These are phyloP conservation scores for Parsonsia alboflavescens DNA, from an alignment of 257 asterid genomes.

Conservation along the genomic window DNA sequence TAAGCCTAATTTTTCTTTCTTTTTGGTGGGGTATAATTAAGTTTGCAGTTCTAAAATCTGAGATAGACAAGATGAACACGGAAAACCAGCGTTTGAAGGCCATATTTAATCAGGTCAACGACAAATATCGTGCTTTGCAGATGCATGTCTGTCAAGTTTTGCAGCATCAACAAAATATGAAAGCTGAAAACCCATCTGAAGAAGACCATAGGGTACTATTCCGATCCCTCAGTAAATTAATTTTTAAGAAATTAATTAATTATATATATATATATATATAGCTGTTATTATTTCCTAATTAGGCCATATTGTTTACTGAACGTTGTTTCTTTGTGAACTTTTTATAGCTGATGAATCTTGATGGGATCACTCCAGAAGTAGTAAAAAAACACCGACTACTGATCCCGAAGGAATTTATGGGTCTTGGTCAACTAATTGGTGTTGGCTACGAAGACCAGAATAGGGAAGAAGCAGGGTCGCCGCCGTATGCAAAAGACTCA, in stretches of 20 bases:
- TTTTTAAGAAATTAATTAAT: no score
- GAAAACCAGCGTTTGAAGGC: conserved; percentile 37
- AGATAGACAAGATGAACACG: conserved; percentile 32
- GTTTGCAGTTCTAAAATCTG: conserved; percentile 29
- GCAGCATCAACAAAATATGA: conserved; percentile 21
- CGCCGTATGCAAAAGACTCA: conserved; percentile 13
- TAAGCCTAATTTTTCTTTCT: no score
- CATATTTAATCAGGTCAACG: conserved; percentile 27
- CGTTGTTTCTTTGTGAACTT: not conserved
- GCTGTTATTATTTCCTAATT: not conserved
- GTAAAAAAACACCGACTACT: not conserved
- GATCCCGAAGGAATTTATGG: conserved; percentile 4
- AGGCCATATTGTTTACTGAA: not conserved
- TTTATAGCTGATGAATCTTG: not conserved
- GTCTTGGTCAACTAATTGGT: not conserved
- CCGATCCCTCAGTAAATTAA: no score
- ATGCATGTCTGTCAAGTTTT: conserved; percentile 26
- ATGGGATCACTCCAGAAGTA: not conserved
- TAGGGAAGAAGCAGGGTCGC: conserved; percentile 22
- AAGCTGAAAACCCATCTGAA: conserved; percentile 7
- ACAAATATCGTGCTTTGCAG: conserved; percentile 27
- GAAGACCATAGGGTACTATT: conserved; percentile 24
- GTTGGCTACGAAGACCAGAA: conserved; percentile 8
- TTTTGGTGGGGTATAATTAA: conserved; percentile 6
- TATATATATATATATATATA: no score